Percentiles rank a stretch among this genome's conserved stretches.
These are phyloP conservation scores for Euphorbia schlechtendalii DNA, from an alignment of 441 rosid species.

Conservation along the genomic window DNA sequence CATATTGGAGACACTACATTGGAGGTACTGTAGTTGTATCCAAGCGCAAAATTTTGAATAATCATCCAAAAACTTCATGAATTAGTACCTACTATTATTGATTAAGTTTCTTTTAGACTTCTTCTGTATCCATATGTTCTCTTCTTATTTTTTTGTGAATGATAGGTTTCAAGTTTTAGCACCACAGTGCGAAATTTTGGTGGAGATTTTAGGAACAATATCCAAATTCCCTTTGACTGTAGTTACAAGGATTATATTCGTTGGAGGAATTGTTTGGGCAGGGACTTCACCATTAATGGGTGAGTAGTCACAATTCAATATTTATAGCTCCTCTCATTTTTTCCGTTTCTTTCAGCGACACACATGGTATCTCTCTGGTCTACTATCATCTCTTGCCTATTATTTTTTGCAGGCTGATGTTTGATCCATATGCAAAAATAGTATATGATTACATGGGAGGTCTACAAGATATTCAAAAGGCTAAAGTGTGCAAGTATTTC, in stretches of 20 bases:
- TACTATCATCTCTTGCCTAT: slow-evolving; percentile 13
- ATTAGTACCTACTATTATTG: not conserved
- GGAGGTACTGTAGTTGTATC: slow-evolving; percentile 53
- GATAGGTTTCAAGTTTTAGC: slow-evolving; percentile 84
- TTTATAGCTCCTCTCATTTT: not conserved
- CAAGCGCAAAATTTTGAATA: not conserved
- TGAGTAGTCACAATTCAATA: slow-evolving; percentile 21
- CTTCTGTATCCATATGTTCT: not conserved
- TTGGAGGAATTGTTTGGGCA: slow-evolving; percentile 65
- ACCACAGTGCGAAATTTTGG: slow-evolving; percentile 35
- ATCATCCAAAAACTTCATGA: slow-evolving; percentile 2
- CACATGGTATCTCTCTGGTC: not conserved
- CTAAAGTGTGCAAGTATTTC: slow-evolving; percentile 79
- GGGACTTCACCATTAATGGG: slow-evolving; percentile 95
- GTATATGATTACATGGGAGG: slow-evolving; percentile 88
- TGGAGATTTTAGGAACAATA: slow-evolving; percentile 23
- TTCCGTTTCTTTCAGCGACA: not conserved
- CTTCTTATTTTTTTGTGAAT: slow-evolving; percentile 11
- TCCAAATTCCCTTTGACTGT: slow-evolving; percentile 35
- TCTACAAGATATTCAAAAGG: slow-evolving; percentile 71
- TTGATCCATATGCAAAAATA: slow-evolving; percentile 76
- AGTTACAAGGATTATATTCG: slow-evolving; percentile 57
- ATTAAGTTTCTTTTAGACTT: not conserved
- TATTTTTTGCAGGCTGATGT: slow-evolving; percentile 61
- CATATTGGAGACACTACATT: slow-evolving; percentile 44